A percentile compares a stretch with the other conserved stretches of the same genome.
Conservation (phyloP, 208 protist genomes). For the Sergeia podlipaevii region DNA sequence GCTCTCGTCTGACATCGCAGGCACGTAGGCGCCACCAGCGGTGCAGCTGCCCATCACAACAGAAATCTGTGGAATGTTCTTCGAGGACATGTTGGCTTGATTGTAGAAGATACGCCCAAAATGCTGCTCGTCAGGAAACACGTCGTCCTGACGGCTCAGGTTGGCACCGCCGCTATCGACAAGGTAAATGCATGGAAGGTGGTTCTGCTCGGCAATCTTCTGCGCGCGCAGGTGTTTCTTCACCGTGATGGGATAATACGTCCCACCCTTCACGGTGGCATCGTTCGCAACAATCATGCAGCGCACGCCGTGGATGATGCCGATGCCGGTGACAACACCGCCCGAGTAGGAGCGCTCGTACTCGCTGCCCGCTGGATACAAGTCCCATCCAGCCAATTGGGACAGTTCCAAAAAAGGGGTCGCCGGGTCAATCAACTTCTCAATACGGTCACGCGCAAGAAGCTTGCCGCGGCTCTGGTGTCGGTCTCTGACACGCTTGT, state of each 20-base stretch:
- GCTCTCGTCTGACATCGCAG: slow-evolving; percentile 94
- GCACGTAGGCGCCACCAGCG: slow-evolving; percentile 96
- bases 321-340: slow-evolving; percentile 95
- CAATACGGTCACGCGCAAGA: slow-evolving; percentile 89
- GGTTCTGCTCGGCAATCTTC: slow-evolving; percentile 95
- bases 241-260: slow-evolving; percentile 97
- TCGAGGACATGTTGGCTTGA: slow-evolving; percentile 94
- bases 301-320: slow-evolving; percentile 67
- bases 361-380: slow-evolving; percentile 80
- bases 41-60: slow-evolving; percentile 98
- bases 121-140: slow-evolving; percentile 96
- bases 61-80: slow-evolving; percentile 94
- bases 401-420: slow-evolving; percentile 95
- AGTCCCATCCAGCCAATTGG: slow-evolving; percentile 91
- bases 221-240: slow-evolving; percentile 97
- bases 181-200: slow-evolving; percentile 96
- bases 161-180: slow-evolving; percentile 97
- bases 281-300: slow-evolving; percentile 98
- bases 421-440: slow-evolving; percentile 85
- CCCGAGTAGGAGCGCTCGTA: slow-evolving; percentile 80
- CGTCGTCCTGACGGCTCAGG: slow-evolving; percentile 89
- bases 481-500: slow-evolving; percentile 18
- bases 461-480: slow-evolving; percentile 82
- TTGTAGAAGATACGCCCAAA: slow-evolving; percentile 98
- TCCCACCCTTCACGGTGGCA: slow-evolving; percentile 97